Evolutionary conservation across 192 early-diverging fungal genomes (phyloP).

Genomic region (Backusella circina): DNA sequence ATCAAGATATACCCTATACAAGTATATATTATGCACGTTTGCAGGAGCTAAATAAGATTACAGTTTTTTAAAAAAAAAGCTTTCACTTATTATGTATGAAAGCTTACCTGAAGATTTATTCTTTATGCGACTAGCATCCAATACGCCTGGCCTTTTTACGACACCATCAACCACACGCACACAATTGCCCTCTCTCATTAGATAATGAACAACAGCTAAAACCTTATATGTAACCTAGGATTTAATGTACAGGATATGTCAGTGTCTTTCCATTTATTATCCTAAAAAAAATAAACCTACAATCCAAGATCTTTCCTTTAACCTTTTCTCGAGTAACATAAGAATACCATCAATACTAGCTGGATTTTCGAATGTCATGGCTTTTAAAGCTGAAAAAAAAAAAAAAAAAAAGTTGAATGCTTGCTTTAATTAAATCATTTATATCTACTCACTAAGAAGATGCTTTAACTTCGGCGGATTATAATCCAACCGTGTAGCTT

Average conservation of each 20-base stretch:
- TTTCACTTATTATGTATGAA: not conserved
- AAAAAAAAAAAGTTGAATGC: not conserved
- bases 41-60: not conserved
- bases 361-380: constrained; percentile 15
- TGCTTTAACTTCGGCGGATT: constrained; percentile 96
- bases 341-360: constrained; percentile 49
- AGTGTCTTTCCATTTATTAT: not conserved
- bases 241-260: not conserved
- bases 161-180: constrained; percentile 58
- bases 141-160: constrained; percentile 39
- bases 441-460: constrained; percentile 52
- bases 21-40: constrained; percentile 56
- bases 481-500: constrained; percentile 84
- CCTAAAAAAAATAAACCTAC: constrained; percentile 35
- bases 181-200: constrained; percentile 66
- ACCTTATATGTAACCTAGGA: constrained; percentile 70
- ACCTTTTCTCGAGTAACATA: constrained; percentile 36
- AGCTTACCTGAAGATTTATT: constrained; percentile 45
- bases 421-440: not conserved
- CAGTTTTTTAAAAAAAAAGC: too few relatives aligned
- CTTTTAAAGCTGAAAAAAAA: constrained; percentile 21
- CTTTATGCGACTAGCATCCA: constrained; percentile 47
- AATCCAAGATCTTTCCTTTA: constrained; percentile 60
- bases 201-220: constrained; percentile 66
- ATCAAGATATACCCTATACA: constrained; percentile 67